phyloP scores from a whole-genome alignment of 1,284 basidiomycete genomes.

The Ceratorhiza oryzae-sativae region DNA sequence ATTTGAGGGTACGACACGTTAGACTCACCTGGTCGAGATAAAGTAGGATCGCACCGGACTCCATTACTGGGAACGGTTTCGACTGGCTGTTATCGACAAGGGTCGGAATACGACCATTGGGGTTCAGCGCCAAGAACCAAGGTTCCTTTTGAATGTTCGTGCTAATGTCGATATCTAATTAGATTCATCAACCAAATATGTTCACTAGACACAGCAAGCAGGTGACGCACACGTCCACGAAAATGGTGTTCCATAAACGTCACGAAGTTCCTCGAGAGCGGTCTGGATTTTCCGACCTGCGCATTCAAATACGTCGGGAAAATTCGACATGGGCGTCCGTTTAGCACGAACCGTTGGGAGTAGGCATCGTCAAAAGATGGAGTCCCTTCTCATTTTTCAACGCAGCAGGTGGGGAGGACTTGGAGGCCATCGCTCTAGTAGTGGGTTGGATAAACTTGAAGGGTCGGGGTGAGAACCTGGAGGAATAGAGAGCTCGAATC shows the following conservation, averaged over 20 bases:
- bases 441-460: background rate
- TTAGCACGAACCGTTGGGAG: slow-evolving; percentile 13
- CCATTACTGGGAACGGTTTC: slow-evolving; percentile 37
- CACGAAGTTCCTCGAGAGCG: slow-evolving; percentile 25
- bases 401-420: slow-evolving; percentile 11
- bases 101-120: slow-evolving; percentile 31
- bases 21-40: slow-evolving; percentile 35
- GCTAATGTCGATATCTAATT: slow-evolving; percentile 31
- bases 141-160: slow-evolving; percentile 34
- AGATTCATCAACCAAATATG: no score
- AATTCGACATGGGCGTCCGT: background rate
- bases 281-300: slow-evolving; percentile 30
- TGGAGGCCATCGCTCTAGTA: slow-evolving; percentile 2
- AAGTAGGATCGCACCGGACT: slow-evolving; percentile 32
- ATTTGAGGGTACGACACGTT: no score
- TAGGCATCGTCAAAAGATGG: slow-evolving; percentile 34
- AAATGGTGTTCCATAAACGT: slow-evolving; percentile 23
- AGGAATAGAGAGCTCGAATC: slow-evolving; percentile 16
- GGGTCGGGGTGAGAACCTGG: background rate
- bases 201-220: no score
- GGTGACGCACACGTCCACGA: slow-evolving; percentile 26
- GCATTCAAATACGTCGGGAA: no score
- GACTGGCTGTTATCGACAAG: slow-evolving; percentile 33
- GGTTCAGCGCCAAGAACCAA: slow-evolving; percentile 30
- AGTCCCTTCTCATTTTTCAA: slow-evolving; percentile 25